Evolutionary conservation across 768 basidiomycete species (phyloP).

Genomic region (Erythrobasidium yunnanense): DNA sequence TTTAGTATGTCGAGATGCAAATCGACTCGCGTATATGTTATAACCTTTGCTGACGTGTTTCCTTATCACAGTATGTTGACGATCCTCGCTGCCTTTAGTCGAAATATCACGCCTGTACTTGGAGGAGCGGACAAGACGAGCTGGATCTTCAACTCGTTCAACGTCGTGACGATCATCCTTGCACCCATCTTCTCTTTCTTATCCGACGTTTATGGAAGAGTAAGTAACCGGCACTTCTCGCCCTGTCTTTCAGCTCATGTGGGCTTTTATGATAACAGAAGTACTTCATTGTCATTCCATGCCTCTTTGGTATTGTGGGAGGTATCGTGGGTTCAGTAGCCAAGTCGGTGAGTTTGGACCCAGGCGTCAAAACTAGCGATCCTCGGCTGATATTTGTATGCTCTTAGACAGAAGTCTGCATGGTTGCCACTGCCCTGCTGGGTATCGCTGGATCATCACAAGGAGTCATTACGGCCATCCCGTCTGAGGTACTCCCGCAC

Average conservation of each 20-base stretch:
- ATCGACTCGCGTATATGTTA: not conserved
- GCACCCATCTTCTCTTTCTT: constrained; percentile 6
- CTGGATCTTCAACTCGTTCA: constrained; percentile 1
- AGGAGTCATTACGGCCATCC: constrained; percentile 1
- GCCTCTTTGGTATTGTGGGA: not conserved
- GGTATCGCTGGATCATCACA: not conserved
- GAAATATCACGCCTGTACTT: not conserved
- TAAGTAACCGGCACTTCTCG: not conserved
- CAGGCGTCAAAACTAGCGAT: not conserved
- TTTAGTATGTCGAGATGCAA: not conserved
- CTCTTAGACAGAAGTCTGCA: not conserved
- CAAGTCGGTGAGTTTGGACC: not conserved
- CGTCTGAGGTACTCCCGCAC: constrained; percentile 13
- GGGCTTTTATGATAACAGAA: constrained; percentile 1
- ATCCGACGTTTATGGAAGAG: not conserved
- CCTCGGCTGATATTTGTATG: too few species aligned
- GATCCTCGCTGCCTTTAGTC: not conserved
- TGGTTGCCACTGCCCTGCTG: constrained; percentile 8
- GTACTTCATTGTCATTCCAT: constrained; percentile 2
- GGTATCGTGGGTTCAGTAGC: not conserved
- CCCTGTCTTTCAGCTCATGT: not conserved
- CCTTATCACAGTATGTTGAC: not conserved
- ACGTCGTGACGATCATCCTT: not conserved
- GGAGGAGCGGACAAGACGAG: not conserved
- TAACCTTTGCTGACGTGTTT: not conserved